Evolutionary conservation across 257 asterid species (phyloP), one percentile per base, ranked within the genome.

Genomic region (Nyctanthes arbortristis): DNA sequence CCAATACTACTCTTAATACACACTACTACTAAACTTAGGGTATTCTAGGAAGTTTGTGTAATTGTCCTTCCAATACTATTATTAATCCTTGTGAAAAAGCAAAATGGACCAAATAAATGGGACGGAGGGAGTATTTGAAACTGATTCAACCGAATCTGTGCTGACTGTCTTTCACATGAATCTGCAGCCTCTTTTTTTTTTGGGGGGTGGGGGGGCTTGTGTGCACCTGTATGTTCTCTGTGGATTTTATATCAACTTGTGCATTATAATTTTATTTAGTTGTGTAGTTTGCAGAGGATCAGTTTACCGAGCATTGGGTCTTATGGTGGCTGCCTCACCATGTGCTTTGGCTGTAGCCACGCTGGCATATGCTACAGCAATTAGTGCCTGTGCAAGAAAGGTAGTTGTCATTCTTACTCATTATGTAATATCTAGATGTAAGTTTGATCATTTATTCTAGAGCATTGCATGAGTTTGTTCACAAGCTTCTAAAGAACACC

Each of bases 321-420:
- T 94, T 75, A 94, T 91, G 97, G 99, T 94, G 72, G 97, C 99
- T 63, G 99, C 97, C 60, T 94, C 99, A 77, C 99, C 99, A 39
- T 94, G 99, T 78, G 97, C 99, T 8, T 81, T 91, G 78, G 99
- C 97, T 78, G 99, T 89, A 54, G 93, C 99, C 35, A 97, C 99
- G 61, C 73, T 94, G 74, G 97, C 91, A 22, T 94, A 94, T 82
- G 97, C 96, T 74, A 94, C 97, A 22, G 97, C 99, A 75, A 88
- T 94, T 71, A 94, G 99, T 84, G 93, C 99, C 66, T 94, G 99
- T 77, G 97, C 99, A 63, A 94, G 67, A 79, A 88, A 88, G 99
- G 99, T 91, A 81, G 4, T 65, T 68, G 1, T 37, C 43, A 9
- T 55, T 71, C 20, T 55, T 55, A 49, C 60, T 61, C 60, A 54